These are phyloP conservation scores for Rhizophagus clarus DNA, from an alignment of 192 early-diverging fungal genomes.

Conservation along the genomic window DNA sequence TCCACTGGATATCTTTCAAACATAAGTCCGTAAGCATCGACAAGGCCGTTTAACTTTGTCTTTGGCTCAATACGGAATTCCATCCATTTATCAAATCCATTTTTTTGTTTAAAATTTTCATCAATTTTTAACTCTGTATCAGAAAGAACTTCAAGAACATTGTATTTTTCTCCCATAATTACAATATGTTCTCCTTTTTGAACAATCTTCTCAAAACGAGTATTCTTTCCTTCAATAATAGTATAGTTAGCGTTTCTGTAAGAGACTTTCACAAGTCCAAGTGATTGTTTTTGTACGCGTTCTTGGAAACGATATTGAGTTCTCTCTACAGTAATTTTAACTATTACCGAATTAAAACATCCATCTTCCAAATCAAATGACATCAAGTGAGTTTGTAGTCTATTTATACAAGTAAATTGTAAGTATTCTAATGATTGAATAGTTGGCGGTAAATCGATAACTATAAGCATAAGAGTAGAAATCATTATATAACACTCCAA, in stretches of 20 bases:
- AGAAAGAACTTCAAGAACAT: conserved; percentile 11
- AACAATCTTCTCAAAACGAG: background rate
- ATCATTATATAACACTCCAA: background rate
- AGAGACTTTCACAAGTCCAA: conserved; percentile 5
- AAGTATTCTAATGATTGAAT: background rate
- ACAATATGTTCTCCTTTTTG: conserved; percentile 21
- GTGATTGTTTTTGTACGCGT: background rate
- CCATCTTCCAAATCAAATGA: conserved; percentile 10
- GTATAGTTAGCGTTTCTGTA: background rate
- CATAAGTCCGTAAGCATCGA: conserved; percentile 21
- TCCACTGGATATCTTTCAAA: conserved; percentile 16
- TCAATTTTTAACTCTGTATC: conserved; percentile 14
- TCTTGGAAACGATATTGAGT: conserved; percentile 20
- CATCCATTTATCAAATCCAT: background rate
- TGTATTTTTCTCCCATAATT: background rate
- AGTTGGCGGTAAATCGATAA: background rate
- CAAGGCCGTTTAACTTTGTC: background rate
- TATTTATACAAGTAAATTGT: conserved; percentile 10
- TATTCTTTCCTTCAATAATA: background rate
- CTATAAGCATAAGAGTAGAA: background rate
- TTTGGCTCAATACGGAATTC: conserved; percentile 6
- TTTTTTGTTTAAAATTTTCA: background rate
- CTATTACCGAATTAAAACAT: background rate
- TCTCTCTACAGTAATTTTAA: conserved; percentile 16
- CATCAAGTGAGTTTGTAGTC: background rate